phyloP scores from a whole-genome alignment of 176 grass and related monocot genomes.

The Oryza meyeriana region DNA sequence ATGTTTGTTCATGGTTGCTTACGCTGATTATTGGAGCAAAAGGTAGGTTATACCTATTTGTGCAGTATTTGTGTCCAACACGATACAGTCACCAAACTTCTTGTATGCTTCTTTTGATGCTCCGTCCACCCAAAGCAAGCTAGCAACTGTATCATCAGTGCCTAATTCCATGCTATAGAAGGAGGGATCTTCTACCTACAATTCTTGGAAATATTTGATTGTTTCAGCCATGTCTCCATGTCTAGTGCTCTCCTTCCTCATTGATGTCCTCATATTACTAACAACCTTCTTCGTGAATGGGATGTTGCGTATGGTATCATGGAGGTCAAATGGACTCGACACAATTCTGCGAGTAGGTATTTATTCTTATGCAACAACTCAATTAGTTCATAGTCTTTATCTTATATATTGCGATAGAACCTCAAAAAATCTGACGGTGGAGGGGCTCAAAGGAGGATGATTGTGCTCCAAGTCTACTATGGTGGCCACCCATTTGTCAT shows the following conservation, averaged over 20 bases:
- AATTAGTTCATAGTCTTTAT: not conserved
- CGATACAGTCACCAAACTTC: not conserved
- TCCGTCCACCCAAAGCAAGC: not conserved
- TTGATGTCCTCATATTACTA: not conserved
- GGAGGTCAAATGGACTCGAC: not conserved
- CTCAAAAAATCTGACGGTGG: rapidly evolving
- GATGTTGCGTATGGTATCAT: not conserved
- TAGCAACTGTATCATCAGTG: rapidly evolving
- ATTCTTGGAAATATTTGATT: not conserved
- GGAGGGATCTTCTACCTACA: not conserved
- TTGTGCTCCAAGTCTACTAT: not conserved
- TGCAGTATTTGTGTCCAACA: not conserved
- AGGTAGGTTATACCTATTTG: not conserved
- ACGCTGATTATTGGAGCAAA: not conserved
- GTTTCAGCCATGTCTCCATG: not conserved
- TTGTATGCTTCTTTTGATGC: too few species aligned
- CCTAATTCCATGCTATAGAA: not conserved
- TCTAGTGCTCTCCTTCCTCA: too few species aligned
- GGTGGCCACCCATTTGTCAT: not conserved
- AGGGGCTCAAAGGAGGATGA: not conserved
- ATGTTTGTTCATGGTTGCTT: not conserved
- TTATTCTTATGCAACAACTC: not conserved
- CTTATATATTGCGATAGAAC: not conserved
- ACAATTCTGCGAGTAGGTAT: not conserved
- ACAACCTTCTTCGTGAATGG: not conserved